Evolutionary conservation across 768 basidiomycete species (phyloP), one percentile per base, ranked within the genome.

Genomic region (Filobasidium wieringae): DNA sequence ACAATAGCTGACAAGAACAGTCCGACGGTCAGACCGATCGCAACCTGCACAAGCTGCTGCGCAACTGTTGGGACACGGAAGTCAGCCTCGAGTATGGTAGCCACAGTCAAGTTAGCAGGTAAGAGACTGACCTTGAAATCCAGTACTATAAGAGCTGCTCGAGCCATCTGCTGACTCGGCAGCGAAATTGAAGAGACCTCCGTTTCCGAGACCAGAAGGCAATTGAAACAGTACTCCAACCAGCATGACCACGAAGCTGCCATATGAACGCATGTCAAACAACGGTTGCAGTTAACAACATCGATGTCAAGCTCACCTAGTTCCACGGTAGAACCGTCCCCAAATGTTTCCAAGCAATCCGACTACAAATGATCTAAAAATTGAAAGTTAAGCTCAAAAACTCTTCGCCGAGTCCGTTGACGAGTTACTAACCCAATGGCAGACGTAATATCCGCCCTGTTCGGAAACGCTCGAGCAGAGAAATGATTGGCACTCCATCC

Each of bases 151-250:
- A 2, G 83, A 79, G 0, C 75, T 71, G 32, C 54, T 66, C 7
- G 53, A 57, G 37, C 69, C 65, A 22, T 53, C 53, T 1, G 66
- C 59, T 32, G 64, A 57, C 31, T 65, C 64, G 40, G 79, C 74
- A 1, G 66, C 66, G 29, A 63, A 69, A 60, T 80, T 81, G 61
- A 91, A 78, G 7, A 90, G 80, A 30, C 88, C 88, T 11, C 86
- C 86, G 41, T 81, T 86, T 7, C 84, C 82, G 11, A 90, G 79
- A 36, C 87, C 88, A 7, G 85, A 86, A 0, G 87, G 88, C 1
- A 90, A 79, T 74, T 90, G 88, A 76, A 89, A 86, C 15, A 89
- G 77, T 49, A 90, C 85, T 24, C 85, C 87, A 0, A 84, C 33
- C 40, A 86, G 85, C 82, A 88, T 87, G 59, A 89, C 81, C 22